Evolutionary conservation across 495 filamentous ascomycete genomes (phyloP).

Genomic region (Penicillium malachiteum): DNA sequence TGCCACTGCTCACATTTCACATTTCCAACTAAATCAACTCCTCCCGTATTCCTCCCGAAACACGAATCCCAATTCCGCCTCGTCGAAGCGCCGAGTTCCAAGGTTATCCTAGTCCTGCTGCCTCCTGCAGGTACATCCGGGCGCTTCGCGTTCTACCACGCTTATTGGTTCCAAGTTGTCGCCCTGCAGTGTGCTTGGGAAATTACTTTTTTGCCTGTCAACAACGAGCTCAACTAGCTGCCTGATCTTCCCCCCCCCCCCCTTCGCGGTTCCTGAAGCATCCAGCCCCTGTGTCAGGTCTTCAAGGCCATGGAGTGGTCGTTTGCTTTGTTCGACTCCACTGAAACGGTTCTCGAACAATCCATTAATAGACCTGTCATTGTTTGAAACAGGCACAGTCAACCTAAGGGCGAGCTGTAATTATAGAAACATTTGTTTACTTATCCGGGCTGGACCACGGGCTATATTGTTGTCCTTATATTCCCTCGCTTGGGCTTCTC

Average conservation of each 20-base stretch:
- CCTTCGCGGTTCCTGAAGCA: slow-evolving; percentile 30
- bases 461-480: slow-evolving; percentile 2
- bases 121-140: slow-evolving; percentile 18
- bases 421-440: slow-evolving; percentile 27
- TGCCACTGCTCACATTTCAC: neutral
- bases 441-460: slow-evolving; percentile 12
- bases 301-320: slow-evolving; percentile 11
- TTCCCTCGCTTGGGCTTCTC: neutral
- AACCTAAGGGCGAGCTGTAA: slow-evolving; percentile 13
- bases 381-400: slow-evolving; percentile 26
- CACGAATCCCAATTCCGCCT: neutral
- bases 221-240: slow-evolving; percentile 1
- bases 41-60: neutral
- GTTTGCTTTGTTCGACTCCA: slow-evolving; percentile 7
- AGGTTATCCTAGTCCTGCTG: neutral
- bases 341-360: slow-evolving; percentile 23
- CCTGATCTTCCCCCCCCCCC: neutral
- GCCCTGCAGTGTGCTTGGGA: slow-evolving; percentile 18
- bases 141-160: slow-evolving; percentile 21
- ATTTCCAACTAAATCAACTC: neutral
- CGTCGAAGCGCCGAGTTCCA: slow-evolving; percentile 19
- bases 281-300: slow-evolving; percentile 9
- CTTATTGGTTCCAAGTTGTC: slow-evolving; percentile 24
- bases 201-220: slow-evolving; percentile 8
- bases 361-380: slow-evolving; percentile 29